Evolutionary conservation across 176 grass and related monocot species (phyloP).

Genomic region (Eleusine coracana): DNA sequence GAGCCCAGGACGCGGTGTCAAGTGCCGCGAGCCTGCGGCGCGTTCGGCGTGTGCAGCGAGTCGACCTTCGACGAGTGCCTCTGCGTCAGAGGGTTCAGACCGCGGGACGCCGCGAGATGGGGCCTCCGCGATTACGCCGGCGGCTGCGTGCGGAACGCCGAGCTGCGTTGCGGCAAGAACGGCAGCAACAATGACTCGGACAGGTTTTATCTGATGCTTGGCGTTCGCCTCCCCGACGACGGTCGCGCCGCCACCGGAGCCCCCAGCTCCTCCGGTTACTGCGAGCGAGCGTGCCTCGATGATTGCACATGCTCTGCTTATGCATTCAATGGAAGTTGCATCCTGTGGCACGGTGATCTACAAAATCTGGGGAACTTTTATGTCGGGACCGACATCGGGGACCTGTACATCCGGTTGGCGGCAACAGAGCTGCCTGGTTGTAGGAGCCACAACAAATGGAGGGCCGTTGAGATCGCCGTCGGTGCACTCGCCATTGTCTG

Average conservation of each 20-base stretch:
- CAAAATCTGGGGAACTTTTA: conserved; percentile 25
- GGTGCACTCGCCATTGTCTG: background rate
- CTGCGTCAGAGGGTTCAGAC: conserved; percentile 43
- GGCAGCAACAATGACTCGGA: background rate
- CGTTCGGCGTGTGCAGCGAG: conserved; percentile 43
- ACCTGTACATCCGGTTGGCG: conserved; percentile 12
- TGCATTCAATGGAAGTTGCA: conserved; percentile 36
- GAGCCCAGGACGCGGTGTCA: conserved; percentile 41
- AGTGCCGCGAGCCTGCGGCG: conserved; percentile 40
- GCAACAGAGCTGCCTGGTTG: conserved; percentile 10
- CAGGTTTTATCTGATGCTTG: conserved; percentile 25
- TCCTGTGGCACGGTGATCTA: conserved; percentile 36
- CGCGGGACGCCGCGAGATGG: conserved; percentile 3
- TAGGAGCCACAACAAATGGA: conserved; percentile 18
- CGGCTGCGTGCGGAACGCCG: conserved; percentile 32
- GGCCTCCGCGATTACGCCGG: background rate
- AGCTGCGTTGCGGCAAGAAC: conserved; percentile 16
- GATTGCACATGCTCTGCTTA: conserved; percentile 48
- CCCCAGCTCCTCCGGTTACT: background rate
- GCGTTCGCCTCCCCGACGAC: conserved; percentile 33
- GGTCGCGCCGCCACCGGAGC: background rate
- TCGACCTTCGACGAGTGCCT: background rate
- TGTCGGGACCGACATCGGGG: background rate
- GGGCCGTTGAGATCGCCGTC: background rate
- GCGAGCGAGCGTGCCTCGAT: conserved; percentile 28